Evolutionary conservation across 192 early-diverging fungal species (phyloP).

Genomic region (Coemansia reversa): DNA sequence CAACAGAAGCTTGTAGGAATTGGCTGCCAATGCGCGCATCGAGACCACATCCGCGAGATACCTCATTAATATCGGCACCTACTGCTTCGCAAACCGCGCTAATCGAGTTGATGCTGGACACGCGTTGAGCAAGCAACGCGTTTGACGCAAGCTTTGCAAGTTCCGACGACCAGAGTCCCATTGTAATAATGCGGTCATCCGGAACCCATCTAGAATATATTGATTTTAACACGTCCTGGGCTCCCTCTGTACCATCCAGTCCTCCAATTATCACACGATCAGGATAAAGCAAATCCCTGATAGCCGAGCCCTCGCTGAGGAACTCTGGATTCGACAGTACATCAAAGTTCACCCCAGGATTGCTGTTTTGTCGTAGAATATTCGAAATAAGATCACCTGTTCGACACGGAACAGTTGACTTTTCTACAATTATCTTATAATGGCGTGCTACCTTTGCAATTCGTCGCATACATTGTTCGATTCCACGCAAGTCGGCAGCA

Average conservation of each 20-base stretch:
- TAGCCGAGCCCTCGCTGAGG: conserved; percentile 90
- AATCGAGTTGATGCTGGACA: conserved; percentile 88
- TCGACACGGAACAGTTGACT: conserved; percentile 92
- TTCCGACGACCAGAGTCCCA: conserved; percentile 93
- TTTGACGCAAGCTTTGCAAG: conserved; percentile 92
- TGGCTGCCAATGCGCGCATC: conserved; percentile 85
- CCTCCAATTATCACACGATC: conserved; percentile 91
- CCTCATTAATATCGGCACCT: conserved; percentile 86
- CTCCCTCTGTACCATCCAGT: conserved; percentile 70
- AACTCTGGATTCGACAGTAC: conserved; percentile 96
- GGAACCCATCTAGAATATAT: conserved; percentile 91
- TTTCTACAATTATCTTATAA: conserved; percentile 91
- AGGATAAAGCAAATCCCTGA: conserved; percentile 77
- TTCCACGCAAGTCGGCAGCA: conserved; percentile 71
- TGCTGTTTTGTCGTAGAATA: conserved; percentile 73
- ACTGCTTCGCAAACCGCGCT: conserved; percentile 91
- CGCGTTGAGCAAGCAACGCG: conserved; percentile 90
- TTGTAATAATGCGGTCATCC: conserved; percentile 80
- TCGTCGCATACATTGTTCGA: conserved; percentile 76
- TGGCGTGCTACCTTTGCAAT: conserved; percentile 78
- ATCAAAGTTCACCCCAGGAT: conserved; percentile 67
- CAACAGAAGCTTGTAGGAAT: conserved; percentile 88
- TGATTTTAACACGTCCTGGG: conserved; percentile 71
- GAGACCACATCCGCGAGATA: conserved; percentile 84
- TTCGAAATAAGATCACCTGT: conserved; percentile 82